phyloP scores from a whole-genome alignment of 805 yeast genomes.

The Clavispora carvajalis region DNA sequence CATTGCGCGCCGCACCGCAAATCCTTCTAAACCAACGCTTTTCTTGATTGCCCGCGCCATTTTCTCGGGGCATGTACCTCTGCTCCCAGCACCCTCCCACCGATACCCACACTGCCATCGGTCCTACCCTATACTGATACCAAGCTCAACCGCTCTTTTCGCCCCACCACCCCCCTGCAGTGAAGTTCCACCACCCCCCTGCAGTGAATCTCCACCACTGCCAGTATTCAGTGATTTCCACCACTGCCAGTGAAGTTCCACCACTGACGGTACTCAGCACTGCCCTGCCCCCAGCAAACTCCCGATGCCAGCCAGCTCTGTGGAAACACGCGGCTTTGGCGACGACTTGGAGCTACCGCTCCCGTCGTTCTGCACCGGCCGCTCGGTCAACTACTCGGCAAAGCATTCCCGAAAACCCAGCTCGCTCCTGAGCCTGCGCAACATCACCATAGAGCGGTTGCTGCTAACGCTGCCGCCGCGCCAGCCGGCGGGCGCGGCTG shows the following conservation, averaged over 20 bases:
- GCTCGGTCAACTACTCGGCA: slow-evolving; percentile 32
- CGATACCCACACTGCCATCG: too few relatives aligned
- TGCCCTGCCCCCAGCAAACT: too few relatives aligned
- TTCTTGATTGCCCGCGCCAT: too few relatives aligned
- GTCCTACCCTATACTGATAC: too few relatives aligned
- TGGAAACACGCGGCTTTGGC: background rate
- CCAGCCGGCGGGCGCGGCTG: slow-evolving; percentile 6
- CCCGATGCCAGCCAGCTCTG: background rate
- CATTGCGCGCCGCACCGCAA: background rate
- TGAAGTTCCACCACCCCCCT: too few relatives aligned
- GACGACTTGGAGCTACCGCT: slow-evolving; percentile 5
- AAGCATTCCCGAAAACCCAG: slow-evolving; percentile 30
- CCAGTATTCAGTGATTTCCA: too few relatives aligned
- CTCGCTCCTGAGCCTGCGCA: slow-evolving; percentile 20
- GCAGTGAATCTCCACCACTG: too few relatives aligned
- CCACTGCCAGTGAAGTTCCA: too few relatives aligned
- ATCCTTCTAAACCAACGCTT: too few relatives aligned
- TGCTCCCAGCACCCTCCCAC: background rate
- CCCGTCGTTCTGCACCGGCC: slow-evolving; percentile 4
- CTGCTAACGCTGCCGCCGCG: slow-evolving; percentile 18
- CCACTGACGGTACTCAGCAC: too few relatives aligned
- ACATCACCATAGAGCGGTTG: slow-evolving; percentile 35
- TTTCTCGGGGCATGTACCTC: background rate
- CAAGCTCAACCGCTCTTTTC: too few relatives aligned
- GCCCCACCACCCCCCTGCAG: too few relatives aligned